Base-by-base conservation (phyloP, 192 early-diverging fungal genomes). In the Coemansia sp. region DNA sequence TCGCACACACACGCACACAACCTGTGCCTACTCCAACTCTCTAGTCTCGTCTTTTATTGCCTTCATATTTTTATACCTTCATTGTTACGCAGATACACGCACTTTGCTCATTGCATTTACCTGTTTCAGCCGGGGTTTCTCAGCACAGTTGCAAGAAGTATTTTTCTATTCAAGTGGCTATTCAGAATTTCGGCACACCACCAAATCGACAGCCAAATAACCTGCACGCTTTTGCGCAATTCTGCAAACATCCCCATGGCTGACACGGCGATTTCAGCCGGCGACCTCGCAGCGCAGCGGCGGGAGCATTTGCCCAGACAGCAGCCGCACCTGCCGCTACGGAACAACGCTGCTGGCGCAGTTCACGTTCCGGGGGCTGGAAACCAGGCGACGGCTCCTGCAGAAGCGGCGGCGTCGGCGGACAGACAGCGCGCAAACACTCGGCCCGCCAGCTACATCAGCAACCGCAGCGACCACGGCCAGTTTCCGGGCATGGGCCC, bases 301-400 rank as follows among this genome's bases (percentile, higher is more conserved):
- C 71, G 76, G 28, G 76, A 79, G 61, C 76, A 79, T 49, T 61
- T 79, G 28, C 76, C 76, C 25, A 61, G 71, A 28, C 76, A 73
- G 71, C 76, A 79, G 51, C 75, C 75, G 18, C 75, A 72, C 48
- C 69, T 64, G 57, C 71, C 71, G n/a, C 76, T 79, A 28, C 59
- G 76, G 28, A 60, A 58, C 34, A 45, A 54, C 50, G 32, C 34
- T 14, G 51, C 20, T 14, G 59, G 22, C 22, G 49, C 8, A 32
- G 50, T 50, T 40, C 57, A 45, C 8, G 48, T 22, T 31, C 17
- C 48, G 40, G 56, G 16, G 17, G 32, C 61, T 34, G 40, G 34
- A 36, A 36, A 36, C 29, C 48, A 51, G 38, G n/a, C 12, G 49
- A 22, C 49, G 16, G 49, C 49, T 12, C 49, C 22, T 50, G 54